phyloP scores from a whole-genome alignment of 2,329 filamentous ascomycete species.

The Plectosphaerella sp. region DNA sequence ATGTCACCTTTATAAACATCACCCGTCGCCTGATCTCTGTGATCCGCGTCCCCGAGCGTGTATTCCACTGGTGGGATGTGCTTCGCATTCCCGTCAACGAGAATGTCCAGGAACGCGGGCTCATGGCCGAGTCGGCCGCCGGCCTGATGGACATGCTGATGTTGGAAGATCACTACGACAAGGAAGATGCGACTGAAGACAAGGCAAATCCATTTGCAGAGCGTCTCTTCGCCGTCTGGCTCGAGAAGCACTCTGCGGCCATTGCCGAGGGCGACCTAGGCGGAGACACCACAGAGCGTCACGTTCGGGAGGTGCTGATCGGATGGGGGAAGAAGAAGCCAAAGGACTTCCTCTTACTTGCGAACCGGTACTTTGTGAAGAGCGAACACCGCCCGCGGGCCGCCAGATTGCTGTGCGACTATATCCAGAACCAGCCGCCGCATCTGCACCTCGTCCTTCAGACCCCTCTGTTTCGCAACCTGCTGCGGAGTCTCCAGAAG shows the following conservation, averaged over 20 bases:
- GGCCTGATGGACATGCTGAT: slow-evolving; percentile 61
- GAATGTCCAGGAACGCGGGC: slow-evolving; percentile 25
- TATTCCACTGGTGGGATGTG: slow-evolving; percentile 69
- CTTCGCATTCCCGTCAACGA: slow-evolving; percentile 48
- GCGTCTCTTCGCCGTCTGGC: slow-evolving; percentile 53
- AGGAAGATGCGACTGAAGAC: slow-evolving; percentile 30
- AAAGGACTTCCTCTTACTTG: slow-evolving; percentile 59
- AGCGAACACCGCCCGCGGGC: slow-evolving; percentile 60
- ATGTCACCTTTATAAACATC: slow-evolving; percentile 65
- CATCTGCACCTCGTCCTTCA: slow-evolving; percentile 71
- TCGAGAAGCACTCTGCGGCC: slow-evolving; percentile 35
- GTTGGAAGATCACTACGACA: slow-evolving; percentile 54
- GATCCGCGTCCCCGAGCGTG: slow-evolving; percentile 56
- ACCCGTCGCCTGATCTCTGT: slow-evolving; percentile 60
- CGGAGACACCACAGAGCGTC: slow-evolving; percentile 42
- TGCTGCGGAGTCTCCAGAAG: slow-evolving; percentile 69
- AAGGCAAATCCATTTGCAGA: slow-evolving; percentile 47
- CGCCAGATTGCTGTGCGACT: slow-evolving; percentile 65
- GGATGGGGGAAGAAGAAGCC: slow-evolving; percentile 65
- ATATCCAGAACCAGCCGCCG: slow-evolving; percentile 72
- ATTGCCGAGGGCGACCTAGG: slow-evolving; percentile 29
- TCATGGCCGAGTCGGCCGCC: slow-evolving; percentile 61
- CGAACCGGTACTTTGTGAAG: slow-evolving; percentile 64
- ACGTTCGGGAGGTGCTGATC: slow-evolving; percentile 47
- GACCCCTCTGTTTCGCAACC: slow-evolving; percentile 65